These are phyloP conservation scores for Aureobasidium musti DNA, from an alignment of 2,329 filamentous ascomycete species.

Conservation along the genomic window DNA sequence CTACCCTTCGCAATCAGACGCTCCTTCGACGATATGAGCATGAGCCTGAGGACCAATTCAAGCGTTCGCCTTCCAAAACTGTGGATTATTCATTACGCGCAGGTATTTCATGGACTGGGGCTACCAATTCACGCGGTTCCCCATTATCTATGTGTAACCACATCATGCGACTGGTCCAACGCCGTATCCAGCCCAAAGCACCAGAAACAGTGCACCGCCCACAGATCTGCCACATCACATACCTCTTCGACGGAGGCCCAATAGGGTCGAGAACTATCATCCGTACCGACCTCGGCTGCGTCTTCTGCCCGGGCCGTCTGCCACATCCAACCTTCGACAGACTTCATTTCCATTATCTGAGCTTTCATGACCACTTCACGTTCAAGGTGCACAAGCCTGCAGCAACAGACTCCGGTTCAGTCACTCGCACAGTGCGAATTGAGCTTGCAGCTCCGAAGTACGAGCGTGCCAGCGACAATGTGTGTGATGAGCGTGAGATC, in stretches of 20 bases:
- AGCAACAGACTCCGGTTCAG: background rate
- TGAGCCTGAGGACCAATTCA: background rate
- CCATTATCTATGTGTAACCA: slow-evolving; percentile 20
- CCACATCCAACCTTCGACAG: slow-evolving; percentile 36
- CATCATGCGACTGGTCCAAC: background rate
- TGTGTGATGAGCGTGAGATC: slow-evolving; percentile 38
- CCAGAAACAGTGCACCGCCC: background rate
- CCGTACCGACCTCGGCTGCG: slow-evolving; percentile 34
- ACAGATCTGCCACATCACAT: slow-evolving; percentile 23
- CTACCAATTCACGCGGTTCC: slow-evolving; percentile 5
- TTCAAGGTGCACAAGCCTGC: slow-evolving; percentile 34
- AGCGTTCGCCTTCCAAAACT: slow-evolving; percentile 27
- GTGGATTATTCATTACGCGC: slow-evolving; percentile 13
- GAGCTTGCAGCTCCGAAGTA: slow-evolving; percentile 33
- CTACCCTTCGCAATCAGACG: slow-evolving; percentile 1
- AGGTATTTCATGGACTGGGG: slow-evolving; percentile 34
- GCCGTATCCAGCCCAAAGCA: slow-evolving; percentile 37
- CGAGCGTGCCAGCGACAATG: slow-evolving; percentile 36
- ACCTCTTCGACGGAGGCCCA: slow-evolving; percentile 29
- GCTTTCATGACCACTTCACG: slow-evolving; percentile 43
- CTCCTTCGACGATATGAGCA: slow-evolving; percentile 34
- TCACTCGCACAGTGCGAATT: slow-evolving; percentile 16
- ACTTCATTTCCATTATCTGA: slow-evolving; percentile 42
- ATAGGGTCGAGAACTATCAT: slow-evolving; percentile 24
- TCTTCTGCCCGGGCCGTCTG: slow-evolving; percentile 33